Evolutionary conservation across 177 flowering plant species (phyloP), one percentile per base, ranked within the genome.

Genomic region (Telopea speciosissima): DNA sequence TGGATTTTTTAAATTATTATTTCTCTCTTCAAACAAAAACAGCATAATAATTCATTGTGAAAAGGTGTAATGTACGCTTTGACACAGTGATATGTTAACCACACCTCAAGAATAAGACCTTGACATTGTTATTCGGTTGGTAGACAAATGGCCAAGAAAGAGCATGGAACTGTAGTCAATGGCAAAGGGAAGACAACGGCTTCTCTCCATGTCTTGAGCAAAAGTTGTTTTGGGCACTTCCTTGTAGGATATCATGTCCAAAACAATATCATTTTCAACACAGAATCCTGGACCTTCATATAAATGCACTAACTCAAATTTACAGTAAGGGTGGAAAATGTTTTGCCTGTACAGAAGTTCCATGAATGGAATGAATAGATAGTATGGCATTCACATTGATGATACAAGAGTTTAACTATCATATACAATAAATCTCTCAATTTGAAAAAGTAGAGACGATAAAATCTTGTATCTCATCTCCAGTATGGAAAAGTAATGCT

Each of bases 341-440:
- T 49, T 49, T 49, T 49, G 14, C 54, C 69, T 67, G 61, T 62
- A 44, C 58, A 25, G 24, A 21, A 24, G 42, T 24, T 23, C 3
- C 33, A 62, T 70, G 65, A 70, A 61, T 36, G 8, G 60, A 60
- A 52, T 26, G 33, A 52, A 67, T 24, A 52, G 24, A 26, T 54
- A 11, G 52, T 10, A 22, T 63, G 25, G 10, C 63, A 60, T 60
- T 22, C 36, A 63, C 40, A 63, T 2, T 63, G 22, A 60, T 17
- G 19, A 52, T 36, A 5, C 24, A 67, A 26, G 42, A 67, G 0
- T 24, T 61, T 31, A n/a, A 5, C 22, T 67, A 25, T 45, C 33
- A 67, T 19, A 45, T 45, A 45, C 11, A 45, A 13, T 12, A 49
- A 3, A 49, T 1, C 17, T 11, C 17, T 21, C 17, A 19, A 44